phyloP scores from a whole-genome alignment of 805 yeast genomes.

The Saccharomycopsis amapae region DNA sequence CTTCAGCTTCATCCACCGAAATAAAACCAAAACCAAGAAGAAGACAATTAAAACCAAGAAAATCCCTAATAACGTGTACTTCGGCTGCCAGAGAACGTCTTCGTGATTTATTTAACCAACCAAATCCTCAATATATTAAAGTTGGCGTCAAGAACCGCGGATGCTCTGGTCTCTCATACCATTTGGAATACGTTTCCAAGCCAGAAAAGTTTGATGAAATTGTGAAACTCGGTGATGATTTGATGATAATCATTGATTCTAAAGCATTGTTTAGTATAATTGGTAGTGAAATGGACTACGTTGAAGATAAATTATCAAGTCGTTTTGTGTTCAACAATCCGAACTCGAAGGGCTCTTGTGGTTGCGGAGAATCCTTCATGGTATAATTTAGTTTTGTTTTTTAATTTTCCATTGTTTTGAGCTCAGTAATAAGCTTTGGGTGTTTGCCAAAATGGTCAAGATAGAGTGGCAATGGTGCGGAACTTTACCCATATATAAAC shows the following conservation, averaged over 20 bases:
- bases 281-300: conserved; percentile 98
- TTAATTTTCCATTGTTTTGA: background rate
- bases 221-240: conserved; percentile 81
- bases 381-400: conserved; percentile 53
- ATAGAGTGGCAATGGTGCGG: too few species aligned
- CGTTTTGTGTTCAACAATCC: conserved; percentile 93
- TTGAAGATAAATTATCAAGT: conserved; percentile 83
- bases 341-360: conserved; percentile 95
- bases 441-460: too few species aligned
- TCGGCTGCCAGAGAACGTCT: conserved; percentile 72
- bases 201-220: conserved; percentile 96
- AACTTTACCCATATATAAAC: too few species aligned
- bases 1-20: background rate
- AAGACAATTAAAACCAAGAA: conserved; percentile 75
- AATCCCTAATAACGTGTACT: conserved; percentile 79
- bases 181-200: conserved; percentile 78
- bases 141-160: conserved; percentile 96
- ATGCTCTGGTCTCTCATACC: conserved; percentile 90
- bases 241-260: conserved; percentile 86
- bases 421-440: too few species aligned
- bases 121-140: conserved; percentile 82
- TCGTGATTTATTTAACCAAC: conserved; percentile 58
- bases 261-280: conserved; percentile 93
- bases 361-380: conserved; percentile 98
- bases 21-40: conserved; percentile 28